Evolutionary conservation across 345 rosid species (phyloP).

Genomic region (Citrus unshiu): DNA sequence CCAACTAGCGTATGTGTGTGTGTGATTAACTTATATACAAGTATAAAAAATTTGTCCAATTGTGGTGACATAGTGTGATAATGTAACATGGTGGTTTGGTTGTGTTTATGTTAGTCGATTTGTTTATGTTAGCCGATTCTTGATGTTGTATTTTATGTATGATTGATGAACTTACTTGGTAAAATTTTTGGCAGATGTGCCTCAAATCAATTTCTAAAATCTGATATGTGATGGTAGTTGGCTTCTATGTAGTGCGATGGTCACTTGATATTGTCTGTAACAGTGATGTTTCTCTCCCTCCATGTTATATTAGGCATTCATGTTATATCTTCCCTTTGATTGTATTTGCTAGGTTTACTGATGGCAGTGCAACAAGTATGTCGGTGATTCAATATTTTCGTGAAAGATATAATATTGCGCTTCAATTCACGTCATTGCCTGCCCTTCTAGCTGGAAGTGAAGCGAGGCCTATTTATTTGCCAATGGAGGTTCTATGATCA

Average conservation of each 20-base stretch:
- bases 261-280: no score
- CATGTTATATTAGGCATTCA: neutral
- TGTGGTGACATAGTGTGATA: neutral
- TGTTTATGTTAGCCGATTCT: no score
- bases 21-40: neutral
- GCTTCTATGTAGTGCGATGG: neutral
- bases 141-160: neutral
- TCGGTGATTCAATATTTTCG: conserved; percentile 54
- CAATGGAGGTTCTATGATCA: conserved; percentile 65
- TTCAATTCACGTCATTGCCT: conserved; percentile 40
- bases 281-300: neutral
- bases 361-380: conserved; percentile 20
- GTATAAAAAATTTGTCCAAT: neutral
- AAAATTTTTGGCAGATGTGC: neutral
- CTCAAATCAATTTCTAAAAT: neutral
- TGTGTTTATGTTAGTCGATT: no score
- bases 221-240: neutral
- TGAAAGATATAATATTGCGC: conserved; percentile 35
- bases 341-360: conserved; percentile 47
- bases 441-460: conserved; percentile 64
- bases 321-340: neutral
- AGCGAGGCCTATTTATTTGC: conserved; percentile 46
- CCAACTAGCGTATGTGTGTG: conserved; percentile 39
- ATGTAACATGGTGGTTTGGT: neutral
- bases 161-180: neutral